Percentiles rank a stretch among this genome's conserved stretches.
Conservation (phyloP, 2,329 filamentous ascomycete species). For the Camptophora hylomeconis region DNA sequence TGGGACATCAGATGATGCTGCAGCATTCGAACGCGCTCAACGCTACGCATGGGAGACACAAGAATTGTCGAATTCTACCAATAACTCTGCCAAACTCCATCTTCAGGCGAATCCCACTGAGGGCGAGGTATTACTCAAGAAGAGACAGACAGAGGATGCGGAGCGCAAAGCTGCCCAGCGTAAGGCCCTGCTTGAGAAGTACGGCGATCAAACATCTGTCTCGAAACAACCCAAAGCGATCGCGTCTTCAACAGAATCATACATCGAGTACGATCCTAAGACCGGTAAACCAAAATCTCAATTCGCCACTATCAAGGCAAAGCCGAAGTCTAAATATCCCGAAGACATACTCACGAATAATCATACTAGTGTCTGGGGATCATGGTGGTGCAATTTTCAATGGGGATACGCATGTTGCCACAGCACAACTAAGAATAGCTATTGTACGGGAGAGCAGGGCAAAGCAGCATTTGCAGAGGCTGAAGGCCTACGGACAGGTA, state of each 20-base stretch:
- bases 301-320: constrained; percentile 41
- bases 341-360: constrained; percentile 86
- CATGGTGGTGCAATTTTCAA: constrained; percentile 90
- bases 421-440: constrained; percentile 88
- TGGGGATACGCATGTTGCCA: constrained; percentile 97
- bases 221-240: constrained; percentile 4
- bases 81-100: constrained; percentile 68
- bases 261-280: constrained; percentile 81
- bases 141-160: constrained; percentile 61
- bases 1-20: constrained; percentile 69
- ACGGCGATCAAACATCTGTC: constrained; percentile 59
- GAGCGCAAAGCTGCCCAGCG: constrained; percentile 54
- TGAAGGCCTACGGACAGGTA: constrained; percentile 43
- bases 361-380: constrained; percentile 85
- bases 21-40: constrained; percentile 82
- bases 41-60: constrained; percentile 91
- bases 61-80: constrained; percentile 40
- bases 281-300: constrained; percentile 53
- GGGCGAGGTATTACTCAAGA: constrained; percentile 71
- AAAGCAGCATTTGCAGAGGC: constrained; percentile 68
- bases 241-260: constrained; percentile 46
- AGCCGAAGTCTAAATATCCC: constrained; percentile 76
- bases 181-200: constrained; percentile 65
- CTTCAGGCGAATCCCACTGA: constrained; percentile 93
- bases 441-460: constrained; percentile 87